These are phyloP conservation scores for Euphorbia lathyris DNA, from an alignment of 345 rosid genomes.

Conservation along the genomic window DNA sequence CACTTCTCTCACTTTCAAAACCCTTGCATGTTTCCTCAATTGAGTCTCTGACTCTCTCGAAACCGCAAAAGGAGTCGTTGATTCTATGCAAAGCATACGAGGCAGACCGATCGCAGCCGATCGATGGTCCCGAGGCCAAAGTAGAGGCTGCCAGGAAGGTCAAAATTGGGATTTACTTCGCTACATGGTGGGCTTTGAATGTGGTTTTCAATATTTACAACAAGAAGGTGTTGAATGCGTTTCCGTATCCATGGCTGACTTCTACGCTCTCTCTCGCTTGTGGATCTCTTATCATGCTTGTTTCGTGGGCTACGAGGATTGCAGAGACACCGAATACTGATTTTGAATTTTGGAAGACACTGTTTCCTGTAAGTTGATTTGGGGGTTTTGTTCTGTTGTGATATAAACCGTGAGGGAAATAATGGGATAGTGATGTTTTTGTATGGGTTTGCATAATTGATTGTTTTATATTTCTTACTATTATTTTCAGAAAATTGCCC, in stretches of 20 bases:
- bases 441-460: constrained; percentile 11
- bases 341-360: constrained; percentile 83
- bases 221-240: constrained; percentile 96
- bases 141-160: constrained; percentile 50
- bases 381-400: constrained; percentile 31
- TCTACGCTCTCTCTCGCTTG: constrained; percentile 88
- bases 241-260: constrained; percentile 95
- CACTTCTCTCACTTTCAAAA: constrained; percentile 44
- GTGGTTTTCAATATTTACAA: constrained; percentile 95
- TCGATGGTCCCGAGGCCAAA: constrained; percentile 31
- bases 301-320: constrained; percentile 80
- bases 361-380: constrained; percentile 66
- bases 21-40: constrained; percentile 60
- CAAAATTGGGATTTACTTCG: constrained; percentile 83
- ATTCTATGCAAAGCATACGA: constrained; percentile 76
- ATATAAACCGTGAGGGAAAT: constrained; percentile 20
- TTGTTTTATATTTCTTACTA: constrained; percentile 19
- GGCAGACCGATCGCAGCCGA: constrained; percentile 66
- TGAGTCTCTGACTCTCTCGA: constrained; percentile 26
- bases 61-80: constrained; percentile 27
- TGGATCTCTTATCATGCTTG: constrained; percentile 87
- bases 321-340: constrained; percentile 77
- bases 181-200: constrained; percentile 64
- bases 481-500: constrained; percentile 19
- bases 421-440: constrained; percentile 36